A percentile compares a stretch with the other conserved stretches of the same genome.
phyloP scores from a whole-genome alignment of 1,284 basidiomycete genomes.

The Omphalotus olearius region DNA sequence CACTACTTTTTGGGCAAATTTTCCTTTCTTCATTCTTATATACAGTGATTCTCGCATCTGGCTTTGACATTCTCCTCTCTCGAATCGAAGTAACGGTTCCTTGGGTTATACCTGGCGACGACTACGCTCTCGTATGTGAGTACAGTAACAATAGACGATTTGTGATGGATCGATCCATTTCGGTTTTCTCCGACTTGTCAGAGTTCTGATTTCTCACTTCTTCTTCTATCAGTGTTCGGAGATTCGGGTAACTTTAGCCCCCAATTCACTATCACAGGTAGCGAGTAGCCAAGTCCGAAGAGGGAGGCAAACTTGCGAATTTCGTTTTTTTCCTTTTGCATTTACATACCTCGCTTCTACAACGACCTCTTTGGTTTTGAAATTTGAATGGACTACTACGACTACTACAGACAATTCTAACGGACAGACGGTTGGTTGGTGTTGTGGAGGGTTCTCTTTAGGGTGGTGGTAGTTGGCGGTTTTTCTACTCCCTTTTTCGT shows the following conservation, averaged over 20 bases:
- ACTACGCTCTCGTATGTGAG: constrained; percentile 36
- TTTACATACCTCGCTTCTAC: no score
- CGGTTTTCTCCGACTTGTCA: neutral
- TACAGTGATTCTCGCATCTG: constrained; percentile 24
- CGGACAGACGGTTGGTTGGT: no score
- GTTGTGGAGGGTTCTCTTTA: no score
- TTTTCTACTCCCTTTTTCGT: no score
- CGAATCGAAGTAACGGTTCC: constrained; percentile 29
- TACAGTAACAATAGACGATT: constrained; percentile 11
- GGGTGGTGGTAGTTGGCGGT: no score
- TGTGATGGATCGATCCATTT: neutral
- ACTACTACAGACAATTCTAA: no score
- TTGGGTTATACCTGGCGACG: constrained; percentile 22
- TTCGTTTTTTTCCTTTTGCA: no score
- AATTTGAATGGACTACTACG: no score
- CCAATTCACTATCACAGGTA: constrained; percentile 32
- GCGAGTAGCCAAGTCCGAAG: no score
- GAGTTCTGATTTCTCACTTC: neutral
- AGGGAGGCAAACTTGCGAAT: no score
- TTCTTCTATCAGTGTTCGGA: constrained; percentile 27
- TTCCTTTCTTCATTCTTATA: neutral
- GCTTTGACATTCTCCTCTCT: constrained; percentile 31
- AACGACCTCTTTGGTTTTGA: no score
- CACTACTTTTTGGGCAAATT: neutral
- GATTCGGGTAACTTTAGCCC: constrained; percentile 31